Conservation (phyloP, 441 rosid genomes). For the Manihot esculenta region DNA sequence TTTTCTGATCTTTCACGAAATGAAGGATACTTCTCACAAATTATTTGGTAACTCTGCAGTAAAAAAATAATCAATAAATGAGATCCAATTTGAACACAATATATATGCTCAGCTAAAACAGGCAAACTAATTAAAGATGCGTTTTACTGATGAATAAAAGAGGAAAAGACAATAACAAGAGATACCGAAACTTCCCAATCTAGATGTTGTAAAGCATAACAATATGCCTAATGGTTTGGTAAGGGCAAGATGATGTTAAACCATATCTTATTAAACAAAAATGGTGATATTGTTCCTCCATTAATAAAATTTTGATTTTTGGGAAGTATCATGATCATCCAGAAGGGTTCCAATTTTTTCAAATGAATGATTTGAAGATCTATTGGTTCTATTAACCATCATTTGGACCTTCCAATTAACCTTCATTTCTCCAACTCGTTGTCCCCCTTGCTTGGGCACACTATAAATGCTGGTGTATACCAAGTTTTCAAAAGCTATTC, state of each 20-base stretch:
- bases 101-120: neutral
- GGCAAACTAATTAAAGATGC: neutral
- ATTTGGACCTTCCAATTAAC: too few relatives aligned
- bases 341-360: too few relatives aligned
- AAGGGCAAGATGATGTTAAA: neutral
- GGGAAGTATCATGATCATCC: too few relatives aligned
- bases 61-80: constrained; percentile 17
- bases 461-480: neutral
- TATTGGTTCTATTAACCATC: too few relatives aligned
- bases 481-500: neutral
- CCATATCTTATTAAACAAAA: too few relatives aligned
- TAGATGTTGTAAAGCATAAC: neutral
- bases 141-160: neutral
- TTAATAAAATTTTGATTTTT: too few relatives aligned
- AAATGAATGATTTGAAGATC: too few relatives aligned
- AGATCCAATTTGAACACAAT: constrained; percentile 15
- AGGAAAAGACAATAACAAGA: neutral
- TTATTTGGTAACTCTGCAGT: constrained; percentile 75
- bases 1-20: constrained; percentile 95
- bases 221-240: neutral
- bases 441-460: too few relatives aligned
- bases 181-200: too few relatives aligned
- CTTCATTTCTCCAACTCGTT: too few relatives aligned
- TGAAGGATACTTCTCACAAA: constrained; percentile 86
- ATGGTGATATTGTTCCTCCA: too few relatives aligned